phyloP scores from a whole-genome alignment of 2,329 filamentous ascomycete species.

The Colletotrichum destructivum region DNA sequence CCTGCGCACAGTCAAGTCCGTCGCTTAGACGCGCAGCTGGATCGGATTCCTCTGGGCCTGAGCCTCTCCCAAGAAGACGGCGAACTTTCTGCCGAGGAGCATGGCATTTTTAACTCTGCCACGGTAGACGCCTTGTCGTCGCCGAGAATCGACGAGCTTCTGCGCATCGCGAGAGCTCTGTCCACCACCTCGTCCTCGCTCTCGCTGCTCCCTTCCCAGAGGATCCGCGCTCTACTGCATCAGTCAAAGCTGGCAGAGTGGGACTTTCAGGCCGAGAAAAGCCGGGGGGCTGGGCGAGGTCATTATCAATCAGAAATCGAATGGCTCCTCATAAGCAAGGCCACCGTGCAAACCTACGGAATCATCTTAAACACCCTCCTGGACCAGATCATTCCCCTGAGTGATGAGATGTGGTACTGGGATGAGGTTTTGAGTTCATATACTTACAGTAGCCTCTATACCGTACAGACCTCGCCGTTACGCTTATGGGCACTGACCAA shows the following conservation, averaged over 20 bases:
- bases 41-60: slow-evolving; percentile 68
- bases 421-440: slow-evolving; percentile 87
- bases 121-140: slow-evolving; percentile 63
- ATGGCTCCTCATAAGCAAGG: slow-evolving; percentile 93
- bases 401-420: slow-evolving; percentile 96
- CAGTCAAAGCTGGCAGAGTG: slow-evolving; percentile 69
- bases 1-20: slow-evolving; percentile 68
- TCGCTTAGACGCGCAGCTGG: slow-evolving; percentile 75
- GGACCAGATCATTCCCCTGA: slow-evolving; percentile 86
- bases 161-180: slow-evolving; percentile 78
- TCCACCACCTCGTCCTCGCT: slow-evolving; percentile 78
- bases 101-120: slow-evolving; percentile 48
- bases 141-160: slow-evolving; percentile 72
- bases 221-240: slow-evolving; percentile 74
- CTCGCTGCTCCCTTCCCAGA: slow-evolving; percentile 71
- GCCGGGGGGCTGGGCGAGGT: slow-evolving; percentile 45
- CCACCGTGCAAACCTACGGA: slow-evolving; percentile 91
- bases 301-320: slow-evolving; percentile 79
- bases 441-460: slow-evolving; percentile 84
- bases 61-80: slow-evolving; percentile 44
- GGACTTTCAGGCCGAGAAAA: slow-evolving; percentile 47
- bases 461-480: slow-evolving; percentile 86
- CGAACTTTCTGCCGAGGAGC: slow-evolving; percentile 51
- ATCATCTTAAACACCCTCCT: slow-evolving; percentile 82
- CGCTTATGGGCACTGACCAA: slow-evolving; percentile 80